Conservation (phyloP, 2,329 filamentous ascomycete species). For the Cytospora piceae region DNA sequence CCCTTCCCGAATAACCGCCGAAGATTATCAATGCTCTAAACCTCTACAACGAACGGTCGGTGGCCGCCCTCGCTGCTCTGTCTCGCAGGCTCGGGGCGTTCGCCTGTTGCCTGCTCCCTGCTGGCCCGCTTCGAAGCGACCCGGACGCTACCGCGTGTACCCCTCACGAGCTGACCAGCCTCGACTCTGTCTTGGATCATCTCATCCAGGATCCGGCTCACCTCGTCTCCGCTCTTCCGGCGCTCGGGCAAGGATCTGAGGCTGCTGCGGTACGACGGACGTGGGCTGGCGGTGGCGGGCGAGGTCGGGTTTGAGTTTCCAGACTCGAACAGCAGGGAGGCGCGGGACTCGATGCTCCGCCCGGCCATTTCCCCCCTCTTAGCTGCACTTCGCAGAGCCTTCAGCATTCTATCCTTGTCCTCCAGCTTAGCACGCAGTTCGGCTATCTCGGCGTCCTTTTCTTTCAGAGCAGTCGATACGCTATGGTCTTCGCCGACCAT, state of each 20-base stretch:
- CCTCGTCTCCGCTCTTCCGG: conserved; percentile 80
- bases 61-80: conserved; percentile 36
- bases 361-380: conserved; percentile 85
- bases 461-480: conserved; percentile 71
- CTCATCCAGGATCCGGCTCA: conserved; percentile 91
- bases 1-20: conserved; percentile 19
- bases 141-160: conserved; percentile 68
- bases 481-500: conserved; percentile 81
- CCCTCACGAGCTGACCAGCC: conserved; percentile 70
- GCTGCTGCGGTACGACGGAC: conserved; percentile 29
- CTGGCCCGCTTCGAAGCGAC: conserved; percentile 44
- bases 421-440: conserved; percentile 88
- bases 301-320: conserved; percentile 32
- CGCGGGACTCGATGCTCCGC: conserved; percentile 42
- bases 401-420: conserved; percentile 93
- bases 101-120: conserved; percentile 44
- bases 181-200: conserved; percentile 93
- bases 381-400: conserved; percentile 81
- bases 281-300: conserved; percentile 35
- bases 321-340: conserved; percentile 36
- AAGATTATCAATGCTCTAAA: conserved; percentile 28
- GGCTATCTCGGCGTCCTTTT: conserved; percentile 91
- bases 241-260: conserved; percentile 42
- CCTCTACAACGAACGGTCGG: conserved; percentile 25
- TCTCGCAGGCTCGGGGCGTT: conserved; percentile 44